Evolutionary conservation across 2,329 filamentous ascomycete species (phyloP), one percentile per base, ranked within the genome.

Genomic region (Xylariaceae sp.): DNA sequence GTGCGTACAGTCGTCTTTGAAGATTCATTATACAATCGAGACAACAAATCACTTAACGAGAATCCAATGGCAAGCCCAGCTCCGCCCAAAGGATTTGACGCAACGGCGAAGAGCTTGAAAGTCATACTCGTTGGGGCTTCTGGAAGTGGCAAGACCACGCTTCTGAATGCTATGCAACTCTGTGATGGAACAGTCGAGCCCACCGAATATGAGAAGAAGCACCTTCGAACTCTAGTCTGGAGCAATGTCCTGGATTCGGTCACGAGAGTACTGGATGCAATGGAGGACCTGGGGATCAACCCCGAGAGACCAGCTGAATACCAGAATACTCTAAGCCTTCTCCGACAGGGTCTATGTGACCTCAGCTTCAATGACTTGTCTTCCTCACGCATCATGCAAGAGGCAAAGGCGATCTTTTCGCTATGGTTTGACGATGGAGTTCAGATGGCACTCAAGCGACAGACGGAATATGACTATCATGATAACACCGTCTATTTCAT

Each of bases 81-180:
- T 10, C 40, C 16, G 14, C 14, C 8, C n/a, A 14, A 29, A 40
- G 29, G 43, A 37, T 29, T 12, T 40, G 22, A 29, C 8, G 3
- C 4, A n/a, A 17, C 12, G 12, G 8, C 16, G 17, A 22, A 32
- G 25, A 22, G 12, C 20, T 8, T 20, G 5, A 50, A 47, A 38
- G 34, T 50, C n/a, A 14, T 50, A 10, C 44, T 50, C 4, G 20
- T 50, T 35, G 44, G 48, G 14, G 22, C 33, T 32, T 44, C 44
- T 3, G 48, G 37, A 8, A n/a, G 34, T 22, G 48, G 44, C 3
- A 50, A 50, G 8, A 42, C 48, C 4, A 44, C 48, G 19, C 27
- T 50, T 16, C 16, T 47, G 6, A 41, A 42, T 21, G 29, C 25
- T 10, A 10, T 47, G 12, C 37, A 17, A 6, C 37, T 40, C 14